Conservation (phyloP, 257 asterid species). For the Solanum commersonii region DNA sequence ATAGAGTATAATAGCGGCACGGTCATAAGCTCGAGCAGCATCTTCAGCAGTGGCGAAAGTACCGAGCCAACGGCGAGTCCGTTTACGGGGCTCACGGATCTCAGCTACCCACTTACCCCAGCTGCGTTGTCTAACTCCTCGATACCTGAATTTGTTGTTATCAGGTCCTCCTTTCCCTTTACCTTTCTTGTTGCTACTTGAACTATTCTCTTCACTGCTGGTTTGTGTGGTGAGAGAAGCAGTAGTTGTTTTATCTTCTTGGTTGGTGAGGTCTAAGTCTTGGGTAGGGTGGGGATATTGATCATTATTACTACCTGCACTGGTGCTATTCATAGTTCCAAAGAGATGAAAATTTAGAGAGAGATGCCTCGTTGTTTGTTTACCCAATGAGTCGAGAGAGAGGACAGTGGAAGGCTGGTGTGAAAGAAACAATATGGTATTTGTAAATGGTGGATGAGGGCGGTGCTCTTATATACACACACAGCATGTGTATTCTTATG, state of each 20-base stretch:
- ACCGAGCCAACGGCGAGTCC: conserved; percentile 81
- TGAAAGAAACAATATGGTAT: neutral
- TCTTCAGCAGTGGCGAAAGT: conserved; percentile 92
- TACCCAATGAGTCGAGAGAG: neutral
- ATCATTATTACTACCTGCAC: neutral
- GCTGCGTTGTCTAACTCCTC: conserved; percentile 91
- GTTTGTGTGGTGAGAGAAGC: neutral
- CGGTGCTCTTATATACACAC: neutral
- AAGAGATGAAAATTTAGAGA: conserved; percentile 13
- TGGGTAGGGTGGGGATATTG: neutral
- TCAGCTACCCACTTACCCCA: conserved; percentile 99
- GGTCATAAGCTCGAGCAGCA: conserved; percentile 97
- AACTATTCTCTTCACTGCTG: neutral
- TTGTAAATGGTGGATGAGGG: neutral
- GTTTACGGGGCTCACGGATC: conserved; percentile 84
- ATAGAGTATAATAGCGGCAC: conserved; percentile 69
- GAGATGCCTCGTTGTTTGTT: neutral
- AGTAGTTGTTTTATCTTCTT: too few relatives aligned
- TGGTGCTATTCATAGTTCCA: neutral
- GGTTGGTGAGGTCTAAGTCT: neutral
- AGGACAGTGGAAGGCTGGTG: neutral
- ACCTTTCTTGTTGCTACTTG: neutral
- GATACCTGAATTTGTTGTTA: conserved; percentile 56
- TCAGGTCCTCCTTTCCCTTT: conserved; percentile 90
- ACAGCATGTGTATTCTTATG: neutral